Evolutionary conservation across 2,329 filamentous ascomycete genomes (phyloP), one percentile per base, ranked within the genome.

Genomic region (Lachnellula willkommii): DNA sequence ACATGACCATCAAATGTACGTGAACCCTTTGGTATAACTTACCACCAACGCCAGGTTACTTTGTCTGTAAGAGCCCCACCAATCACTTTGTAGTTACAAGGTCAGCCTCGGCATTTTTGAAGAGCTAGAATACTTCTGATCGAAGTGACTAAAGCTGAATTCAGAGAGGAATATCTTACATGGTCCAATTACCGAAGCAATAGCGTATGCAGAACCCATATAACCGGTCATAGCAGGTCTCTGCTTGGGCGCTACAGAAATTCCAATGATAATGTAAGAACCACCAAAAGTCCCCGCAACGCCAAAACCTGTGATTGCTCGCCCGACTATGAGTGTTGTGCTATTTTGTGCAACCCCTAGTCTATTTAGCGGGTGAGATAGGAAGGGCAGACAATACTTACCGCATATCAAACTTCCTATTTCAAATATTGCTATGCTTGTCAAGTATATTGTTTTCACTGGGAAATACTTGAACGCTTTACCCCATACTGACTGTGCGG

Each of bases 31-130:
- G 5, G 28, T 32, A 32, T 32, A 32, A 32, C 28, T 32, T 32
- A 32, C 28, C 28, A 69, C 72, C 72, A 76, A 45, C 76, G 61
- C 76, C 75, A 79, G 2, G 69, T 64, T 0, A 73, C 71, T 49
- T 74, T 76, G 49, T 83, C 74, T 0, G 83, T 83, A 59, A 85
- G 81, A 2, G 77, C 74, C 39, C 82, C 82, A 50, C 83, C 79
- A 81, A 85, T 32, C 28, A 32, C 28, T 32, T 32, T 32, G 3
- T 32, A 9, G 8, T 32, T 32, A 32, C 1, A 32, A 32, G 3
- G 7, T 32, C 8, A 32, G 28, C 28, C 28, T 32, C 28, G 28
- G 28, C 8, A 32, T 32, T 32, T 32, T 17, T 15, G 7, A n/a
- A 6, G 37, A 17, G 14, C 6, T 14, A 15, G 8, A 15, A 40